A percentile compares a stretch with the other conserved stretches of the same genome.
Conservation (phyloP, 345 rosid species). For the Nasturtium officinale region DNA sequence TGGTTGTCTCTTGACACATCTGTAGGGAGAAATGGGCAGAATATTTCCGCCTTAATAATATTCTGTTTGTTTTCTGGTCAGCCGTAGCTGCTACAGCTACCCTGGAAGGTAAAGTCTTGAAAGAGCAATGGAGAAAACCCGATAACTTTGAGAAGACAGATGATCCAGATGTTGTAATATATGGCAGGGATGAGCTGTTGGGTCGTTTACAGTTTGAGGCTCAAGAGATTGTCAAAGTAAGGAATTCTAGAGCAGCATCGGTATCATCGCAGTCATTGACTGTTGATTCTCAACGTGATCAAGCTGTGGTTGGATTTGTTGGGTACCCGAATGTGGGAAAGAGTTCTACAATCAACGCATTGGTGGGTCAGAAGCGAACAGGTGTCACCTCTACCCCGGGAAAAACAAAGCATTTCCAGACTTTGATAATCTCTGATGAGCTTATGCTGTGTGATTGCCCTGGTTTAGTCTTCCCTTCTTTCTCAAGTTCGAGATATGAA, state of each 20-base stretch:
- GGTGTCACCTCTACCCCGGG: slow-evolving; percentile 99
- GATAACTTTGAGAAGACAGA: slow-evolving; percentile 45
- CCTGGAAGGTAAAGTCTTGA: slow-evolving; percentile 69
- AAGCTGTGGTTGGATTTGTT: slow-evolving; percentile 83
- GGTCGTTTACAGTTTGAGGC: slow-evolving; percentile 74
- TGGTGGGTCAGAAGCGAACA: slow-evolving; percentile 89
- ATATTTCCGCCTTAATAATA: slow-evolving; percentile 60
- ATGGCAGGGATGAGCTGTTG: slow-evolving; percentile 86
- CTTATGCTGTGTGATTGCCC: slow-evolving; percentile 92
- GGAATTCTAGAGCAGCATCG: slow-evolving; percentile 48
- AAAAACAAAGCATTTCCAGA: slow-evolving; percentile 97
- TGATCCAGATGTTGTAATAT: slow-evolving; percentile 61
- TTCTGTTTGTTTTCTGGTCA: slow-evolving; percentile 88
- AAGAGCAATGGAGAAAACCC: slow-evolving; percentile 48
- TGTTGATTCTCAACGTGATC: slow-evolving; percentile 35
- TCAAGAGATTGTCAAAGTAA: slow-evolving; percentile 68
- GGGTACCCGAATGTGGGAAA: slow-evolving; percentile 99
- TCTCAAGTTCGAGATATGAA: slow-evolving; percentile 89
- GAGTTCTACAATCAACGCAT: slow-evolving; percentile 95
- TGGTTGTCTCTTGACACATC: slow-evolving; percentile 2
- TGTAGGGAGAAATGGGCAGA: slow-evolving; percentile 85
- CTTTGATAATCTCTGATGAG: slow-evolving; percentile 77
- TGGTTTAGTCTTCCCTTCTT: slow-evolving; percentile 91
- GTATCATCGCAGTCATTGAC: slow-evolving; percentile 37
- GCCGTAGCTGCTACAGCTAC: slow-evolving; percentile 88